A percentile compares a stretch with the other conserved stretches of the same genome.
These are phyloP conservation scores for Pinus albicaulis DNA, from an alignment of 75 land plant species.

Conservation along the genomic window DNA sequence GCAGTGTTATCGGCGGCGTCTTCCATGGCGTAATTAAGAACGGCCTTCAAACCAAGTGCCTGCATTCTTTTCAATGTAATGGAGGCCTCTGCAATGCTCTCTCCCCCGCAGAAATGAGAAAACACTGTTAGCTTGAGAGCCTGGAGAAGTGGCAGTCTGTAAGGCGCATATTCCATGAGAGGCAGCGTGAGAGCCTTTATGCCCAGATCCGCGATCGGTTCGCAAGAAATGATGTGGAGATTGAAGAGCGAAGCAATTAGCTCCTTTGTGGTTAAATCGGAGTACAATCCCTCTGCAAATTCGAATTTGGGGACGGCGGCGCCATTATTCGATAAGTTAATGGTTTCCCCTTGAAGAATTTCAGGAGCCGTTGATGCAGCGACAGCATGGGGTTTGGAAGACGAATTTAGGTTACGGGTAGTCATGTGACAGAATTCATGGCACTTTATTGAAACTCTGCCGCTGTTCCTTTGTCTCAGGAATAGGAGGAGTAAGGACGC, in stretches of 20 bases:
- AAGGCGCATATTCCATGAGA: slow-evolving; percentile 29
- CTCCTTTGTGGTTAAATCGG: slow-evolving; percentile 17
- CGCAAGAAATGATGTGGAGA: slow-evolving; percentile 35
- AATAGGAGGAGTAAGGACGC: too few species aligned
- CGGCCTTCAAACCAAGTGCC: slow-evolving; percentile 54
- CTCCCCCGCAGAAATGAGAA: slow-evolving; percentile 87
- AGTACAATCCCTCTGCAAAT: neutral
- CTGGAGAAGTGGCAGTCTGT: slow-evolving; percentile 21
- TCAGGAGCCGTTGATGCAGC: too few species aligned
- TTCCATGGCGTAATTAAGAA: slow-evolving; percentile 72
- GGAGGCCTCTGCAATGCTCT: slow-evolving; percentile 43
- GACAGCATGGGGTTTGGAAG: too few species aligned
- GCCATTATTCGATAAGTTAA: too few species aligned
- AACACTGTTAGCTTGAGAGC: slow-evolving; percentile 50
- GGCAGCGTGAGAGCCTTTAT: slow-evolving; percentile 52
- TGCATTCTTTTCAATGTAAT: slow-evolving; percentile 44
- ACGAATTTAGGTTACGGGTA: too few species aligned
- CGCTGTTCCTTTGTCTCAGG: too few species aligned
- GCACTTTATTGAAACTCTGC: too few species aligned
- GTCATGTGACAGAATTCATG: too few species aligned
- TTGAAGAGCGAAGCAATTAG: slow-evolving; percentile 29
- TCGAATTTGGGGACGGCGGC: neutral
- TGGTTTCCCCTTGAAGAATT: too few species aligned
- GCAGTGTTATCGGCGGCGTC: slow-evolving; percentile 56
- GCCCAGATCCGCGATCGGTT: slow-evolving; percentile 71